These are phyloP conservation scores for Allomyces macrogynus DNA, from an alignment of 192 early-diverging fungal genomes.

Conservation along the genomic window DNA sequence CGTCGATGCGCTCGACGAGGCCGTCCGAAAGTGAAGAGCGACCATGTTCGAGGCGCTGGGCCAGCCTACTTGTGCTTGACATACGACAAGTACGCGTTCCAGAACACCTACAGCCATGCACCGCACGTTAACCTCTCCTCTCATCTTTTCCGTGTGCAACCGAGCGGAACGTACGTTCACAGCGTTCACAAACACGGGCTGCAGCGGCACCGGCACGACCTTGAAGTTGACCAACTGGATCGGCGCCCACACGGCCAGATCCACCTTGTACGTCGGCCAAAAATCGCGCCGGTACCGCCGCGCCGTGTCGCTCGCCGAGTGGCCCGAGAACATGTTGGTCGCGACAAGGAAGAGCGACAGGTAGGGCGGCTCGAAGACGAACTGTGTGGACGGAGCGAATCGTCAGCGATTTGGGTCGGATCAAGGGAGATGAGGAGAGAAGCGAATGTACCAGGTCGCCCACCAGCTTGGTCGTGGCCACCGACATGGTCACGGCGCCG, in stretches of 20 bases:
- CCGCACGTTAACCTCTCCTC: no score
- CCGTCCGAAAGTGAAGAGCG: no score
- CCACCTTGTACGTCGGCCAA: constrained; percentile 13
- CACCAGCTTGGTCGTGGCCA: constrained; percentile 9
- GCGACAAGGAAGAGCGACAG: constrained; percentile 15
- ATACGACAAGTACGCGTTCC: constrained; percentile 12
- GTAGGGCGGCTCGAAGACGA: constrained; percentile 19
- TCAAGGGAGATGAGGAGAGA: not conserved
- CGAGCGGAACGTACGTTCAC: constrained; percentile 4
- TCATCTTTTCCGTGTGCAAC: no score
- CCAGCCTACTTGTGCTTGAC: constrained; percentile 2
- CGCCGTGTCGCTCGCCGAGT: not conserved
- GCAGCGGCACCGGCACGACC: constrained; percentile 14
- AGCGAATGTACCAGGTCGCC: constrained; percentile 9
- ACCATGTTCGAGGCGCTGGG: no score
- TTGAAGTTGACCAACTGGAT: constrained; percentile 18
- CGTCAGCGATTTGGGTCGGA: not conserved
- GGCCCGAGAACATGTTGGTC: constrained; percentile 13
- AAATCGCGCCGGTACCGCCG: constrained; percentile 9
- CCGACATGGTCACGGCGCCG: constrained; percentile 4
- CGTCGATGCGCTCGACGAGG: no score
- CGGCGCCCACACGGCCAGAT: constrained; percentile 17
- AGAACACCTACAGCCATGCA: not conserved
- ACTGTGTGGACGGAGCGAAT: not conserved
- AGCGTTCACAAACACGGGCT: constrained; percentile 14